Evolutionary conservation across 805 yeast species (phyloP), one percentile per base, ranked within the genome.

Genomic region (Schwanniomyces polymorphus): DNA sequence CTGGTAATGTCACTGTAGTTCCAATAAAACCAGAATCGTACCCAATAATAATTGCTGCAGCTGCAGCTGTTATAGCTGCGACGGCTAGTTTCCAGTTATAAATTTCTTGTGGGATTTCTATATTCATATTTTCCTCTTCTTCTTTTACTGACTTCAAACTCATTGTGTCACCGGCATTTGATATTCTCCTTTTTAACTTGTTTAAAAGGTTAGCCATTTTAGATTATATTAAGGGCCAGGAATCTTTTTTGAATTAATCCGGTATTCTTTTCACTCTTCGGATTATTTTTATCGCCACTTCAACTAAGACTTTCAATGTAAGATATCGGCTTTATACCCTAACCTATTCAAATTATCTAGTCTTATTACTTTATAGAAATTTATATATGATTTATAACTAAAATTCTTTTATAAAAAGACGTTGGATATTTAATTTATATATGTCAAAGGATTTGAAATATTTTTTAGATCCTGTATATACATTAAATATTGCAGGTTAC

Each of bases 1-100:
- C 70, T 9, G 57, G 62, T 39, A 79, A 60, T 0, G 77, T 61
- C 11, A 77, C 72, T 4, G 80, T 74, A 12, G 80, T 78, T 8
- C 83, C 84, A 42, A 79, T 76, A 58, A 77, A 79, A 6, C 82
- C 82, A 34, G 81, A 74, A 54, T 79, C 84, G 56, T 79, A 79
- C 9, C 84, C 84, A 46, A 79, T 76, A 46, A 76, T 70, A 18
- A 76, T 64, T 10, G 83, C 80, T 6, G 79, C 82, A 27, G 74
- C 63, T 1, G 79, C 72, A 5, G 80, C 78, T 9, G 76, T 64
- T 23, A 76, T 51, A 16, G 81, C 78, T 43, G 72, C 61, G 25
- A 67, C 49, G 40, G 71, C 71, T 39, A 80, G 62, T 33, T 74
- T 65, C 61, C 59, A 64, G 61, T 79, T 79, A 61, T 74, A 75